Conservation (phyloP, 2,329 filamentous ascomycete species). For the Nigrograna mackinnonii region DNA sequence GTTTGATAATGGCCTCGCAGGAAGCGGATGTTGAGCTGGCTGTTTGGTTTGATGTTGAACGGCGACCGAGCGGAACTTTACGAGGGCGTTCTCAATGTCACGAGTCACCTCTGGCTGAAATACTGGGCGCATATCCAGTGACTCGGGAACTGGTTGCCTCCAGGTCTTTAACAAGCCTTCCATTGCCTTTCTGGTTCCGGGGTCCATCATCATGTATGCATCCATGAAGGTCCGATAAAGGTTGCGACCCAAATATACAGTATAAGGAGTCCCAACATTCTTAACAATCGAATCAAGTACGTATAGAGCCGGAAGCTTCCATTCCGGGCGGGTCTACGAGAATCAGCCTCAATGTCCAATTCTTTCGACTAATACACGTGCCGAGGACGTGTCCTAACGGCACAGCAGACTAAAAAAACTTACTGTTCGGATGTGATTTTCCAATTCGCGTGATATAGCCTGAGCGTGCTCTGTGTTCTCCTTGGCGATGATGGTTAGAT, state of each 20-base stretch:
- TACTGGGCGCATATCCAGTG: conserved; percentile 88
- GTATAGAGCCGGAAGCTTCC: conserved; percentile 94
- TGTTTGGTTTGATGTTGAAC: conserved; percentile 59
- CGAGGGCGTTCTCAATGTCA: conserved; percentile 91
- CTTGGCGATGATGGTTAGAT: conserved; percentile 94
- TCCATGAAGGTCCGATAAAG: conserved; percentile 97
- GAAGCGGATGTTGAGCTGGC: conserved; percentile 46
- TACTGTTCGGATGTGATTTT: conserved; percentile 95
- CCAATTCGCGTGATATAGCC: conserved; percentile 86
- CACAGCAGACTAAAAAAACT: conserved; percentile 56
- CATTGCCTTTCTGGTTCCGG: conserved; percentile 82
- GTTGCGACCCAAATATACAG: conserved; percentile 88
- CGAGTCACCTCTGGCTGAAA: conserved; percentile 85
- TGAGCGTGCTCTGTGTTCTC: conserved; percentile 96
- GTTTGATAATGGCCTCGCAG: conserved; percentile 49
- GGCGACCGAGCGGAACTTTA: conserved; percentile 72
- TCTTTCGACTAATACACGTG: conserved; percentile 2
- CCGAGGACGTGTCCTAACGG: background rate
- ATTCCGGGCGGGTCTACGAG: conserved; percentile 76
- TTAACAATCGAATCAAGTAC: conserved; percentile 98
- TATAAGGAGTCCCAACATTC: conserved; percentile 97
- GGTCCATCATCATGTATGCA: conserved; percentile 87
- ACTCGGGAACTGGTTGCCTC: conserved; percentile 95
- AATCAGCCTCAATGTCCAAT: conserved; percentile 49
- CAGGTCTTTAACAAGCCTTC: conserved; percentile 97